Evolutionary conservation across 2,329 filamentous ascomycete genomes (phyloP), one percentile per base, ranked within the genome.

Genomic region (Drechslerella stenobrocha): DNA sequence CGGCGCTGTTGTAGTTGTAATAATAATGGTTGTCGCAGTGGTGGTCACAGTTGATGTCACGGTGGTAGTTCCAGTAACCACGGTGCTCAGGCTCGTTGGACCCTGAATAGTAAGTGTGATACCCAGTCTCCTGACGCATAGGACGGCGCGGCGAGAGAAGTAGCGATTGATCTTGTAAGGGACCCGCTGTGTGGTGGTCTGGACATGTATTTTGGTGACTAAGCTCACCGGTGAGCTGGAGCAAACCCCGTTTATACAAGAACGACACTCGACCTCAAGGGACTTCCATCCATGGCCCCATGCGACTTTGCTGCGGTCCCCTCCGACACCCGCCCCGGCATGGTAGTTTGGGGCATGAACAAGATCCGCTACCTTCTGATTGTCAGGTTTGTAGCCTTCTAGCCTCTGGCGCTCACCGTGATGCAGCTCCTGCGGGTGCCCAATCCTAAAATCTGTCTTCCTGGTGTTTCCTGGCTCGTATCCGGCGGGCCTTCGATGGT

Each of bases 221-320:
- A 57, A 53, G 44, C 53, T 53, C 13, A 66, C 40, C 1, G 61
- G 61, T 23, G 58, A 66, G 6, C 24, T 59, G 9, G 47, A 53
- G 47, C 61, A 66, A 18, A 59, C 34, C 9, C 61, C 61, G n/a
- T 66, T 66, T 35, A 66, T 66, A 44, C 61, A 66, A 11, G 61
- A 66, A 15, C 55, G 55, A 23, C 61, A 66, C 52, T 58, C 47
- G 18, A 66, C 37, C 15, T 59, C 20, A 34, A 66, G 61, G 22
- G 61, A 48, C 23, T 59, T 66, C 53, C 60, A 65, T 15, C 40
- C 35, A 4, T 44, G 23, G 18, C 61, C 61, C 47, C 48, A 59
- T 26, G 40, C 48, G 35, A 66, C 42, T 4, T 65, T 65, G n/a
- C 61, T 42, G 23, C 47, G 30, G 3, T 58, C 28, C 3, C 48